Base-by-base conservation (phyloP, 2,329 filamentous ascomycete species). In the Orbilia oligospora region DNA sequence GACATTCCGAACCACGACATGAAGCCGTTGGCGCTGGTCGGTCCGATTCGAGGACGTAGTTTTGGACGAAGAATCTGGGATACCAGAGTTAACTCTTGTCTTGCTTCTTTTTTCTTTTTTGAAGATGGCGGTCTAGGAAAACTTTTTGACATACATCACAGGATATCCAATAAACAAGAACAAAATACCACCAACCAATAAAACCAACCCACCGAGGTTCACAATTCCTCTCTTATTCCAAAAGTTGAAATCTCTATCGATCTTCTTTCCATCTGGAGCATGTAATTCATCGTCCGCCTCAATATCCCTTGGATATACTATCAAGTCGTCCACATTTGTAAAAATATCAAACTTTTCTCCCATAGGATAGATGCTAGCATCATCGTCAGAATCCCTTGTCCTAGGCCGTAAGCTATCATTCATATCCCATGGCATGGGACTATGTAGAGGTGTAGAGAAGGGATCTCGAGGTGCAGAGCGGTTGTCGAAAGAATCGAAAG, bases 201-300 rank as follows among this genome's bases (percentile, higher is more conserved):
- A 80, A 1, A 85, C 84, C 61, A 93, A 84, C 16, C 89, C 90
- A 69, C 90, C 90, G 33, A 92, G 81, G 81, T 93, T 92, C 65
- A 89, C 83, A 10, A 91, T 80, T 53, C 90, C 91, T 85, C 91
- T 86, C 80, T 85, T 88, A 46, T 88, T 91, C 83, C 89, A 92
- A 48, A 92, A 86, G 82, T 91, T 88, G 81, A 90, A 90, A 80
- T 90, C 88, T 55, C 88, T 86, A 64, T 87, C 84, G 48, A 90
- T 87, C 80, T 88, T 88, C 56, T 92, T 90, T 0, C 90, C 89
- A 81, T 91, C 90, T 0, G 91, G 91, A 81, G 92, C 92, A 83
- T 93, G 91, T 79, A 93, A 82, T 80, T 89, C 91, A 82, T 93
- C 91, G 82, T 93, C 91, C 81, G 91, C 91, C 83, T 93, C 91